Percentiles rank a stretch among this genome's conserved stretches.
Conservation (phyloP, 2,329 filamentous ascomycete genomes). For the Gnomoniopsis sp. region DNA sequence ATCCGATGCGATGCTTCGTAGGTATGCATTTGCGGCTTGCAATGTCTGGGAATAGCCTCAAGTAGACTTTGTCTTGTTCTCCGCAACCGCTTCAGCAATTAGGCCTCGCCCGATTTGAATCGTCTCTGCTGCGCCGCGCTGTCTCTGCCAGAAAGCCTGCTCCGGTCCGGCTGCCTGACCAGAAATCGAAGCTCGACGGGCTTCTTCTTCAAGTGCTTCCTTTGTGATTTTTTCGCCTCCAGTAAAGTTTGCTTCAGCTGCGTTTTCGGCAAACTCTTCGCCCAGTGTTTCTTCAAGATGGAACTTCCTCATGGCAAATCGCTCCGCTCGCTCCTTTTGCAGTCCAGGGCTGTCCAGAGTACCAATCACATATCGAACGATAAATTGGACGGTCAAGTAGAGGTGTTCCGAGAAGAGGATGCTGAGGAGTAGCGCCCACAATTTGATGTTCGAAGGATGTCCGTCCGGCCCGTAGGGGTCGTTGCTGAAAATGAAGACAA, state of each 20-base stretch:
- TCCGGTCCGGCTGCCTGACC: conserved; percentile 50
- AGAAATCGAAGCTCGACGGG: conserved; percentile 45
- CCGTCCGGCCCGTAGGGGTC: conserved; percentile 63
- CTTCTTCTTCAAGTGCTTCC: conserved; percentile 62
- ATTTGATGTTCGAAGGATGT: conserved; percentile 66
- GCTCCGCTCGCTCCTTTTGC: conserved; percentile 79
- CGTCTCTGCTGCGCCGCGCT: conserved; percentile 54
- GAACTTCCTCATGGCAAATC: conserved; percentile 75
- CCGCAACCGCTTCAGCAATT: conserved; percentile 42
- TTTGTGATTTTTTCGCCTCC: conserved; percentile 62
- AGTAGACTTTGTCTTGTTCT: conserved; percentile 17
- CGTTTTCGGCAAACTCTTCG: conserved; percentile 48
- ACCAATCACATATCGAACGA: conserved; percentile 67
- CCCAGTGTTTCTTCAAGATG: conserved; percentile 72
- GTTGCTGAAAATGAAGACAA: conserved; percentile 85
- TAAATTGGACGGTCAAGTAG: conserved; percentile 74
- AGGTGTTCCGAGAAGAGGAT: conserved; percentile 87
- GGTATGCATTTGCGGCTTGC: too few species aligned
- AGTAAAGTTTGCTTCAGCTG: conserved; percentile 43
- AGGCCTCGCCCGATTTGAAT: conserved; percentile 53
- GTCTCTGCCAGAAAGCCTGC: conserved; percentile 60
- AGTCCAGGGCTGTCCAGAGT: conserved; percentile 84
- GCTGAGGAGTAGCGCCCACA: conserved; percentile 75
- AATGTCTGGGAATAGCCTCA: neutral
- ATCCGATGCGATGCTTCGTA: too few species aligned